Conservation (phyloP, 2,329 filamentous ascomycete species). For the Epichloe gansuensis region DNA sequence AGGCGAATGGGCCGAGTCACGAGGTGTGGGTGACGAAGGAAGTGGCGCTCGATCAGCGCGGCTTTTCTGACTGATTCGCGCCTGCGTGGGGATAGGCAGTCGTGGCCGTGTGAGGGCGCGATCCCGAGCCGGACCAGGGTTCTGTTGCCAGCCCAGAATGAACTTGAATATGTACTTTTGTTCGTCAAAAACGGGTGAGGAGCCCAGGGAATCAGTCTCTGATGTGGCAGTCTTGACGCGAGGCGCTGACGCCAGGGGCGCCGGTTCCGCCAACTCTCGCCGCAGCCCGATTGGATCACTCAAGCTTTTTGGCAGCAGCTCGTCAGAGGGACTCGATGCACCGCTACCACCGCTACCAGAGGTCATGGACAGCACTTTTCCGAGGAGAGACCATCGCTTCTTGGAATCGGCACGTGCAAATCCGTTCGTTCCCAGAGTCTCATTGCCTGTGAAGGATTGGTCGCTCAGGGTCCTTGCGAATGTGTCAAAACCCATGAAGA, state of each 20-base stretch:
- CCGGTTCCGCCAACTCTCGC: neutral
- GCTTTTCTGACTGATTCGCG: constrained; percentile 36
- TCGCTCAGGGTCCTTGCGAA: constrained; percentile 20
- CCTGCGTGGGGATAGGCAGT: constrained; percentile 59
- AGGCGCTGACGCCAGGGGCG: constrained; percentile 3
- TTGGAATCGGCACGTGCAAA: constrained; percentile 31
- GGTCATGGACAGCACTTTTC: constrained; percentile 43
- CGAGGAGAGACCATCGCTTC: constrained; percentile 51
- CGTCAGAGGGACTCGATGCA: constrained; percentile 1
- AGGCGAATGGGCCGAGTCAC: neutral
- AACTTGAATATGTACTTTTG: constrained; percentile 62
- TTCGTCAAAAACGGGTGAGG: constrained; percentile 41
- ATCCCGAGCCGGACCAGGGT: constrained; percentile 41
- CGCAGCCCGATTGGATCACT: neutral
- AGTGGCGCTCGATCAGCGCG: constrained; percentile 14
- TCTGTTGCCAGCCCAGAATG: constrained; percentile 53
- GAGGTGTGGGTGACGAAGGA: constrained; percentile 14
- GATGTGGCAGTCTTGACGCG: constrained; percentile 25
- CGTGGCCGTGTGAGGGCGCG: constrained; percentile 56
- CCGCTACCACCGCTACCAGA: constrained; percentile 12
- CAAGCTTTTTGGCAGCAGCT: neutral
- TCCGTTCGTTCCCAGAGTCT: constrained; percentile 15
- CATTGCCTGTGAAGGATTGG: constrained; percentile 13
- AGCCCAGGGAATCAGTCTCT: constrained; percentile 42
- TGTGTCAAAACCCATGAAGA: constrained; percentile 39